These are phyloP conservation scores for Tagetes erecta DNA, from an alignment of 129 eudicot genomes.

Conservation along the genomic window DNA sequence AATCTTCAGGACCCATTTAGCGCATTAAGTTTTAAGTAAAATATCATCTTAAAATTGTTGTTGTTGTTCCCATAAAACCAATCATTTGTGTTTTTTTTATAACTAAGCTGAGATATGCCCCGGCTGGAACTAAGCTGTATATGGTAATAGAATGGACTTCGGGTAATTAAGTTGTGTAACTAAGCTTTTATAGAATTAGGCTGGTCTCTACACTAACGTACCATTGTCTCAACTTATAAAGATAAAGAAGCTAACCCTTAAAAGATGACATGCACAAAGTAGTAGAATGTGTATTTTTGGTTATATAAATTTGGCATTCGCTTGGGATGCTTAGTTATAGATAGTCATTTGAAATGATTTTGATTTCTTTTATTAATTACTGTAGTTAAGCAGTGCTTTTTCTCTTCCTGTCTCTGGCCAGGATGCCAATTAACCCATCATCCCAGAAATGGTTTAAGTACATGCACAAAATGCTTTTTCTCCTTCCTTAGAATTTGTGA, in stretches of 20 bases:
- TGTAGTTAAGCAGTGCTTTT: background rate
- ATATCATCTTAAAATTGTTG: background rate
- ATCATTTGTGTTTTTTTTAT: background rate
- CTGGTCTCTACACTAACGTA: background rate
- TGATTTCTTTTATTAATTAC: background rate
- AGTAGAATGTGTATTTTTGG: background rate
- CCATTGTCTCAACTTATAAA: background rate
- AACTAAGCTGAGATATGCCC: background rate
- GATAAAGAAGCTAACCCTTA: background rate
- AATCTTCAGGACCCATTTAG: background rate
- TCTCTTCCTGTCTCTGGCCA: background rate
- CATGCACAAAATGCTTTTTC: background rate
- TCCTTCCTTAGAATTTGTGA: background rate
- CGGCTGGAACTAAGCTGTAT: background rate
- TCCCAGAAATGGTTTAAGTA: background rate
- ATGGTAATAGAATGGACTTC: background rate
- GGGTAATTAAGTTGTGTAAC: background rate
- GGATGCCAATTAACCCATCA: background rate
- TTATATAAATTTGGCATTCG: background rate
- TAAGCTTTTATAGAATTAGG: background rate
- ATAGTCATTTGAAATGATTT: conserved; percentile 1
- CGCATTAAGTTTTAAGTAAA: background rate
- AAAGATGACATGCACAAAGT: background rate
- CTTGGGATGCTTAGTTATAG: background rate
- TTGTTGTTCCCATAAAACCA: background rate